These are phyloP conservation scores for Setaria italica DNA, from an alignment of 202 grass and related monocot species.

Conservation along the genomic window DNA sequence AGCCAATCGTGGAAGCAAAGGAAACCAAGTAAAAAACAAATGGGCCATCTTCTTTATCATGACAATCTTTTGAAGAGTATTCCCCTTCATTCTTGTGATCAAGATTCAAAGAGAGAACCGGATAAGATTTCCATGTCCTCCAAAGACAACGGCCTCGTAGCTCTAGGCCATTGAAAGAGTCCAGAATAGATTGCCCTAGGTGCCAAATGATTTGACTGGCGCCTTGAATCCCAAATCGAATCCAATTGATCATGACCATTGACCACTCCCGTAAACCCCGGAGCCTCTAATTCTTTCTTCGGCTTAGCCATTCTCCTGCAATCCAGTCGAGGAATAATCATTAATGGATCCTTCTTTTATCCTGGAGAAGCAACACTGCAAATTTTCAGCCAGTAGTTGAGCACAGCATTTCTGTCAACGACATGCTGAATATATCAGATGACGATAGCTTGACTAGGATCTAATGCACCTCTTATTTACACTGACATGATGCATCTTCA, in stretches of 20 bases:
- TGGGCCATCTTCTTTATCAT: conserved; percentile 37
- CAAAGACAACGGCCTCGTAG: conserved; percentile 41
- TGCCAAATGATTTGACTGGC: conserved; percentile 39
- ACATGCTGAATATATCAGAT: conserved; percentile 19
- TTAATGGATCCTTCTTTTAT: neutral
- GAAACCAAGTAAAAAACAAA: conserved; percentile 44
- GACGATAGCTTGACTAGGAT: conserved; percentile 29
- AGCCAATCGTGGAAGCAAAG: conserved; percentile 39
- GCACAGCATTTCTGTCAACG: conserved; percentile 4
- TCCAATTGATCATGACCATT: conserved; percentile 37
- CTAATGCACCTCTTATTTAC: neutral
- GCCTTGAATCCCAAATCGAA: conserved; percentile 46
- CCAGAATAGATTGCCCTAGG: conserved; percentile 28
- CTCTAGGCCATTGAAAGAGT: conserved; percentile 44
- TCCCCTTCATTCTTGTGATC: conserved; percentile 26
- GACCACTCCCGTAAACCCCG: conserved; percentile 42
- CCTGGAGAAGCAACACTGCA: conserved; percentile 25
- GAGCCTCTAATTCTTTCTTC: conserved; percentile 16
- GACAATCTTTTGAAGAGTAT: conserved; percentile 42
- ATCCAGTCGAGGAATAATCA: conserved; percentile 1
- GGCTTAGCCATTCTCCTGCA: conserved; percentile 2
- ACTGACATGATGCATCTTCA: neutral
- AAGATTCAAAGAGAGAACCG: conserved; percentile 48
- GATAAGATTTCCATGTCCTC: conserved; percentile 66
- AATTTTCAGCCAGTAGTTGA: neutral